Conservation (phyloP, 2,329 filamentous ascomycete genomes). For the Fusarium nurragi region DNA sequence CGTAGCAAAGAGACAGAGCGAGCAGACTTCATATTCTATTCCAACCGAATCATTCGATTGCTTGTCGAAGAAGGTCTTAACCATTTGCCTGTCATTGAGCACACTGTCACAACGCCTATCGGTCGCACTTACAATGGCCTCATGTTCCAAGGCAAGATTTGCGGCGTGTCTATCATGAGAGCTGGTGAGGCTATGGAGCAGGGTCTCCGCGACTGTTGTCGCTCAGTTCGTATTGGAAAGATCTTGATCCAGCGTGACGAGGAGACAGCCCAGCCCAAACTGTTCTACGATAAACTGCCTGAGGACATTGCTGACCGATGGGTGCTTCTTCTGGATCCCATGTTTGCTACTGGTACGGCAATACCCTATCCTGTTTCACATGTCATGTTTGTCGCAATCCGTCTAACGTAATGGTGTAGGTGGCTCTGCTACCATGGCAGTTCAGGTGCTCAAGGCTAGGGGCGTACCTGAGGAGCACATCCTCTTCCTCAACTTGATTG, state of each 20-base stretch:
- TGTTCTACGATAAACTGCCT: conserved; percentile 98
- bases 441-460: conserved; percentile 87
- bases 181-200: conserved; percentile 99
- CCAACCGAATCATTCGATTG: conserved; percentile 95
- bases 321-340: conserved; percentile 95
- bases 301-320: conserved; percentile 92
- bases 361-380: neutral
- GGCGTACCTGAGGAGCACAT: conserved; percentile 96
- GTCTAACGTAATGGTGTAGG: conserved; percentile 59
- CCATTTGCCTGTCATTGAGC: conserved; percentile 90
- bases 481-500: conserved; percentile 94
- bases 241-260: conserved; percentile 98
- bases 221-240: conserved; percentile 97
- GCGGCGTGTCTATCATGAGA: conserved; percentile 97
- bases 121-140: conserved; percentile 89
- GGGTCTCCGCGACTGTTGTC: conserved; percentile 93
- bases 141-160: conserved; percentile 97
- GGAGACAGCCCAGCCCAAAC: conserved; percentile 88
- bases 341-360: conserved; percentile 89
- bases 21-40: conserved; percentile 99
- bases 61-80: conserved; percentile 97
- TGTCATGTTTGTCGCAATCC: neutral
- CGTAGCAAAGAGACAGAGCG: conserved; percentile 88
- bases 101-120: conserved; percentile 89
- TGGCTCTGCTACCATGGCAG: conserved; percentile 95